Percentiles rank a stretch among this genome's conserved stretches.
phyloP scores from a whole-genome alignment of 495 filamentous ascomycete species.

The Lasiosphaeria miniovina region DNA sequence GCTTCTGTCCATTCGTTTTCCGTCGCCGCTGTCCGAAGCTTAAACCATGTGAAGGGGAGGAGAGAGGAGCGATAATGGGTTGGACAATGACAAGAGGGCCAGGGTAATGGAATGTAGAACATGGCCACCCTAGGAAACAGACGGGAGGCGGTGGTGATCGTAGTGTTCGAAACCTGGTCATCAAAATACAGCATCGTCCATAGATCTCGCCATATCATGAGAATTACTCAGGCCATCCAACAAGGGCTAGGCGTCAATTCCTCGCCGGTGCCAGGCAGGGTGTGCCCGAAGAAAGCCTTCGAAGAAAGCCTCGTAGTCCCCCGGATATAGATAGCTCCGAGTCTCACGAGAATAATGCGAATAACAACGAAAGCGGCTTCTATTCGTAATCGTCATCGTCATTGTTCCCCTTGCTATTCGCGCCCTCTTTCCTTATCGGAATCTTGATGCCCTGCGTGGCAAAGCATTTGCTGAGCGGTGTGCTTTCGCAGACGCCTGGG shows the following conservation, averaged over 20 bases:
- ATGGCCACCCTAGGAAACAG: background rate
- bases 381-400: conserved; percentile 56
- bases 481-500: conserved; percentile 94
- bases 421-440: conserved; percentile 83
- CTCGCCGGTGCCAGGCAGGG: background rate
- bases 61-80: too few species aligned
- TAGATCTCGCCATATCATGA: background rate
- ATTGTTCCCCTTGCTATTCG: conserved; percentile 60
- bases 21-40: too few species aligned
- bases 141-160: too few species aligned
- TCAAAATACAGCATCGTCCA: background rate
- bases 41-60: too few species aligned
- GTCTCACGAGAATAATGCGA: background rate
- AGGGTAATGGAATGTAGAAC: background rate
- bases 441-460: conserved; percentile 96
- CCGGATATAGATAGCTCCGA: background rate
- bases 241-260: too few species aligned
- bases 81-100: too few species aligned
- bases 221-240: background rate
- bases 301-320: background rate
- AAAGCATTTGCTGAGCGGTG: conserved; percentile 88
- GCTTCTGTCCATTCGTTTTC: too few species aligned
- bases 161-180: background rate
- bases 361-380: conserved; percentile 9
- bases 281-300: too few species aligned